Base-by-base conservation (phyloP, 495 filamentous ascomycete species). In the Bacidia rubella region DNA sequence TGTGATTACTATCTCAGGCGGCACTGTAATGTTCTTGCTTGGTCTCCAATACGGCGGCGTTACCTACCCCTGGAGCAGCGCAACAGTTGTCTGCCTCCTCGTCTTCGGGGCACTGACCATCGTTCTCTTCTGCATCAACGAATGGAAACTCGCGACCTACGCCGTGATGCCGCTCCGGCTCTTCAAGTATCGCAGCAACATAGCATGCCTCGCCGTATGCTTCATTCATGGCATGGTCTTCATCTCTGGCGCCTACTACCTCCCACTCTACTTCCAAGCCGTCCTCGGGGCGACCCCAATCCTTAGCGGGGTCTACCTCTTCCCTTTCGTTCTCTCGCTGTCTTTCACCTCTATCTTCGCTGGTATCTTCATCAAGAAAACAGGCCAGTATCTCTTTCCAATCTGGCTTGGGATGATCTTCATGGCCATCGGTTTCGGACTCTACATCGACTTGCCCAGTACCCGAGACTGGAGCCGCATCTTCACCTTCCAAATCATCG, bases 301-400 rank as follows among this genome's bases (percentile, higher is more conserved):
- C 53, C 63, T 85, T 4, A 85, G 80, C 26, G 89, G 88, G 26
- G 81, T 93, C 39, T 88, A 88, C 62, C 69, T 88, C 19, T 74
- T 94, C 10, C 84, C 88, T 2, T 81, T 81, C 56, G 84, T 81
- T 15, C 60, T 93, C 47, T 70, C 79, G 0, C 74, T 93, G 12
- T 85, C 85, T 20, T 35, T 86, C 56, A 60, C 71, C 20, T 85
- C 84, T n/a, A 78, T 73, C 7, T 57, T 55, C 1, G 81, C 78
- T 0, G 89, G 88, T 26, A 59, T 85, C 51, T 67, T 80, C 60
- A 90, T 93, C 64, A 76, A 78, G 47, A 87, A 85, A 63, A 86
- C 85, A 39, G 74, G 71, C 52, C 67, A 63, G 54, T 73, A 70
- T 61, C 68, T 71, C 25, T 70, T 70, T 25, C 51, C 73, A 21